phyloP scores from a whole-genome alignment of 2,329 filamentous ascomycete species.

The Pseudogymnoascus sp. region DNA sequence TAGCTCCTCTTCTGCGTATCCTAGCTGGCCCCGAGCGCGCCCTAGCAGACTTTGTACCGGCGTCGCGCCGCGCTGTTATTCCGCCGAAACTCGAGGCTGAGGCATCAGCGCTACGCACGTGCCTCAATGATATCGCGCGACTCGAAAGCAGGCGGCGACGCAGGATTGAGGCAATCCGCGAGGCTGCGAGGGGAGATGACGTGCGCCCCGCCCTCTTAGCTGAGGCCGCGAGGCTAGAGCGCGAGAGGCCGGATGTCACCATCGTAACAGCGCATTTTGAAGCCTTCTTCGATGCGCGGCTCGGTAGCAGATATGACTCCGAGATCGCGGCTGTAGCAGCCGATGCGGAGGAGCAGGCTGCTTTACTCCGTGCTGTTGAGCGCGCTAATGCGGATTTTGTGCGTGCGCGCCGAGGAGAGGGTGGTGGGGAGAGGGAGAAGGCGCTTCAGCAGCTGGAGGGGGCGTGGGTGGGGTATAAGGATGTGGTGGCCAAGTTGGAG shows the following conservation, averaged over 20 bases:
- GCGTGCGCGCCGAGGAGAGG: constrained; percentile 50
- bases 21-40: constrained; percentile 72
- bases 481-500: constrained; percentile 86
- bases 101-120: constrained; percentile 65
- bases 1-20: constrained; percentile 65
- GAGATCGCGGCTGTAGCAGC: constrained; percentile 64
- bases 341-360: constrained; percentile 69
- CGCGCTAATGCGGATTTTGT: constrained; percentile 74
- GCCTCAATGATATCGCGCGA: constrained; percentile 75
- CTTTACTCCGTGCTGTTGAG: constrained; percentile 58
- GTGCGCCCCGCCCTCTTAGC: constrained; percentile 76
- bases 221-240: constrained; percentile 77
- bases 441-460: constrained; percentile 83
- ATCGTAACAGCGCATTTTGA: constrained; percentile 90
- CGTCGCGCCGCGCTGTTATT: constrained; percentile 68
- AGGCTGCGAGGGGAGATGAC: constrained; percentile 78
- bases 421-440: constrained; percentile 67
- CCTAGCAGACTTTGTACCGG: constrained; percentile 82
- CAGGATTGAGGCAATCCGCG: constrained; percentile 68
- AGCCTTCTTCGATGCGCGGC: constrained; percentile 73
- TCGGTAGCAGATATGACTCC: constrained; percentile 65
- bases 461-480: constrained; percentile 92
- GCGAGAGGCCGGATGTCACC: constrained; percentile 73
- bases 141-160: constrained; percentile 73
- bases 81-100: constrained; percentile 74